Evolutionary conservation across 2,329 filamentous ascomycete genomes (phyloP).

Genomic region (Pseudonectria foliicola): DNA sequence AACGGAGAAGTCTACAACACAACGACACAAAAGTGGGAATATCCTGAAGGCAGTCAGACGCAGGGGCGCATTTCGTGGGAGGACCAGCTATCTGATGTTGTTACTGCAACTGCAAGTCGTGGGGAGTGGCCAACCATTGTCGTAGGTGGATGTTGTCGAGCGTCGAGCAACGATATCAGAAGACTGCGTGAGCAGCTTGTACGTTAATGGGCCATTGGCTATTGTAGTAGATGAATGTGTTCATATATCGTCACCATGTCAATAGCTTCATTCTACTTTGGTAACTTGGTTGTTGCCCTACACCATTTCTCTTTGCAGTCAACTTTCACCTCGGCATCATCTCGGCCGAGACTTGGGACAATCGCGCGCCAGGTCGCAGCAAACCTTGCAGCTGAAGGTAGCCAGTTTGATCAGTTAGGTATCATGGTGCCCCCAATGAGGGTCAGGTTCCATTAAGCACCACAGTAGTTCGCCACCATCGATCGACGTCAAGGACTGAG

Average conservation of each 20-base stretch:
- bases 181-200: constrained; percentile 21
- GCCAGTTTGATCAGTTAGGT: no score
- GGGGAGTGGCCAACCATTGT: constrained; percentile 39
- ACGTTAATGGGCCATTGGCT: constrained; percentile 2
- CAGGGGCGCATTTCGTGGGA: constrained; percentile 36
- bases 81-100: constrained; percentile 33
- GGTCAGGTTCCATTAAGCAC: no score
- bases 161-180: constrained; percentile 30
- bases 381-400: no score
- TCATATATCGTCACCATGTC: neutral
- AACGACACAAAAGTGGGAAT: constrained; percentile 52
- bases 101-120: constrained; percentile 27
- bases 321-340: no score
- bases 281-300: no score
- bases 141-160: constrained; percentile 48
- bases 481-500: no score
- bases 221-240: constrained; percentile 1
- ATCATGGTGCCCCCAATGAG: no score
- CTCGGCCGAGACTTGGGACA: no score
- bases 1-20: constrained; percentile 63
- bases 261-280: no score
- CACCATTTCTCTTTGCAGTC: no score
- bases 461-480: no score
- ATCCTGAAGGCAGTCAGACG: constrained; percentile 21
- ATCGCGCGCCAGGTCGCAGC: no score